Percentiles rank a stretch among this genome's conserved stretches.
Conservation (phyloP, 164 flowering plant genomes). For the Vitis labrusca region DNA sequence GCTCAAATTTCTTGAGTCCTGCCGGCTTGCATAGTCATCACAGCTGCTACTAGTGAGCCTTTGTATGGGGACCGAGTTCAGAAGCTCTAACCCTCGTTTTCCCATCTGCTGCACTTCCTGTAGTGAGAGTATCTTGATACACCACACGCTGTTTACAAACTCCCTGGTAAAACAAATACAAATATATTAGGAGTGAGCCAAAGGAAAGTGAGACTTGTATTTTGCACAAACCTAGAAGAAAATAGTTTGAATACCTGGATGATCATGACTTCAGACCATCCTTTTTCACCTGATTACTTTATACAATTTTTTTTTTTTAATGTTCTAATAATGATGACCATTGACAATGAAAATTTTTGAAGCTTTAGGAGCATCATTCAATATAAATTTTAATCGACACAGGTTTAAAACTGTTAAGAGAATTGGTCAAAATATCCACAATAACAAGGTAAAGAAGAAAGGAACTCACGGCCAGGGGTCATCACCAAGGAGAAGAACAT, state of each 20-base stretch:
- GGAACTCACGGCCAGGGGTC: slow-evolving; percentile 96
- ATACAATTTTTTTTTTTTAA: too few relatives aligned
- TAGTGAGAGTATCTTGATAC: slow-evolving; percentile 93
- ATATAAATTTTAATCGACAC: too few relatives aligned
- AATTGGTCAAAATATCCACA: background rate
- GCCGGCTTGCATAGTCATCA: slow-evolving; percentile 52
- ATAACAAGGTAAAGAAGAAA: background rate
- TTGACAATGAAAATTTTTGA: too few relatives aligned
- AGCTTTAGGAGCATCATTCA: background rate
- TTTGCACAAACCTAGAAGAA: too few relatives aligned
- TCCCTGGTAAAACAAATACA: slow-evolving; percentile 53
- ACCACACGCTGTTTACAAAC: slow-evolving; percentile 88
- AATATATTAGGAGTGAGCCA: background rate
- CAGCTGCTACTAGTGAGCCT: slow-evolving; percentile 57
- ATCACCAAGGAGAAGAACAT: slow-evolving; percentile 96
- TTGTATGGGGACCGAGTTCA: slow-evolving; percentile 56
- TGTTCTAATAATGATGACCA: too few relatives aligned
- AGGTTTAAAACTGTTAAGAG: background rate
- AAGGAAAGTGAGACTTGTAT: background rate
- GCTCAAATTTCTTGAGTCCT: slow-evolving; percentile 57
- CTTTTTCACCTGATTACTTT: too few relatives aligned
- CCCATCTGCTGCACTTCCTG: slow-evolving; percentile 93
- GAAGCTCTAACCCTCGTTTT: slow-evolving; percentile 62
- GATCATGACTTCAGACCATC: too few relatives aligned
- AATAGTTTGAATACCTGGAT: too few relatives aligned